Conservation (phyloP, 1,139 yeast genomes). For the Kurtzmaniella quercitrusa region DNA sequence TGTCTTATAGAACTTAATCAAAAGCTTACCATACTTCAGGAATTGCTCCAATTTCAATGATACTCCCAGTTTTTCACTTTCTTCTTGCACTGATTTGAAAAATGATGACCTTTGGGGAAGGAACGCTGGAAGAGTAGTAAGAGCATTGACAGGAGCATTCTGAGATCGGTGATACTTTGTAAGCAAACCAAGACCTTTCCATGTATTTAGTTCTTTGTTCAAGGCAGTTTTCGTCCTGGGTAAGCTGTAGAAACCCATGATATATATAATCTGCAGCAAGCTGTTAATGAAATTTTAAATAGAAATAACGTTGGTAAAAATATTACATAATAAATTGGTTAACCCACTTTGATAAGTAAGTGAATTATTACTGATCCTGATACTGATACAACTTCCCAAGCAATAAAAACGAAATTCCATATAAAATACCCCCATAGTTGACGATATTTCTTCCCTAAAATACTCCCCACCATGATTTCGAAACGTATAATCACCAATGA, state of each 20-base stretch:
- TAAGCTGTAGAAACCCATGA: not conserved
- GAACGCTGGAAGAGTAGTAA: conserved; percentile 35
- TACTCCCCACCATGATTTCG: not conserved
- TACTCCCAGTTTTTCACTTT: conserved; percentile 14
- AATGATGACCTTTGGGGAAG: conserved; percentile 28
- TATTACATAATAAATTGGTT: too few species aligned
- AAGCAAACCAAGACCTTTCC: not conserved
- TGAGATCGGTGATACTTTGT: conserved; percentile 3
- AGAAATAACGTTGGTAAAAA: too few species aligned
- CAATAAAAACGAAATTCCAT: too few species aligned
- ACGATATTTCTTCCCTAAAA: too few species aligned
- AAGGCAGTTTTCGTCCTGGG: conserved; percentile 15
- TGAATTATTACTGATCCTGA: too few species aligned
- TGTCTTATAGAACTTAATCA: conserved; percentile 44
- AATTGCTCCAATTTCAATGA: conserved; percentile 31
- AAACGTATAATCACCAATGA: conserved; percentile 48
- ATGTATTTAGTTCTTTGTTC: conserved; percentile 4
- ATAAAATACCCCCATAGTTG: too few species aligned
- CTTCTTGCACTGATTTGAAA: conserved; percentile 21
- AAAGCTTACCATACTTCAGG: conserved; percentile 33
- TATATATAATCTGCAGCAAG: not conserved
- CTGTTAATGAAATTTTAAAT: not conserved
- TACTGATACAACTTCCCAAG: too few species aligned
- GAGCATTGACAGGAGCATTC: conserved; percentile 22
- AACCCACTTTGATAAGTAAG: too few species aligned